phyloP scores from a whole-genome alignment of 352 stramenopile genomes.

The Phytophthora niederhauseri region DNA sequence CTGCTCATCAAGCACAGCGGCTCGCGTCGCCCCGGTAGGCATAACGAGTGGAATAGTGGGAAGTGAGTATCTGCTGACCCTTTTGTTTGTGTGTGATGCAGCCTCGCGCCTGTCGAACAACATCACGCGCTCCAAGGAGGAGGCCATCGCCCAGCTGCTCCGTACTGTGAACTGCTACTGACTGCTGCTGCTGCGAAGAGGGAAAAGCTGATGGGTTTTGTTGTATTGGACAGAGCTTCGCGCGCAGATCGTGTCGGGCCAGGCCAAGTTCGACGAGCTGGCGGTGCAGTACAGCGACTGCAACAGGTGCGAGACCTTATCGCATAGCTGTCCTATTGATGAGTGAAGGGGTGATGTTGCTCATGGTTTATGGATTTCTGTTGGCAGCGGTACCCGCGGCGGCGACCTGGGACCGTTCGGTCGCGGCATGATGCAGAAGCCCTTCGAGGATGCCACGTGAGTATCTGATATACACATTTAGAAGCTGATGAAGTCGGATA shows the following conservation, averaged over 20 bases:
- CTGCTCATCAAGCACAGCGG: slow-evolving; percentile 96
- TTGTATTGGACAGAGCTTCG: slow-evolving; percentile 54
- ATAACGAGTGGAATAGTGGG: background rate
- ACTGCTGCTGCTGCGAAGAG: background rate
- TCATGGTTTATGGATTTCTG: background rate
- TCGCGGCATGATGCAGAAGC: slow-evolving; percentile 92
- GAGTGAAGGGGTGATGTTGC: background rate
- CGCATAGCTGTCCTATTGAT: background rate
- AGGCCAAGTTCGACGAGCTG: slow-evolving; percentile 83
- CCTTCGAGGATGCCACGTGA: slow-evolving; percentile 90
- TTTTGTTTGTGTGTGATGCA: slow-evolving; percentile 23
- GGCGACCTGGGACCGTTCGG: slow-evolving; percentile 93
- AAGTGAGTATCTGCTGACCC: background rate
- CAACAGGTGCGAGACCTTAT: slow-evolving; percentile 46
- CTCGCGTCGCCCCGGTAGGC: slow-evolving; percentile 78
- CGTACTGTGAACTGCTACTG: slow-evolving; percentile 23
- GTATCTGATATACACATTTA: background rate
- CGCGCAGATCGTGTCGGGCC: slow-evolving; percentile 76
- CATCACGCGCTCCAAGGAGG: slow-evolving; percentile 92
- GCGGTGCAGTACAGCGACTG: slow-evolving; percentile 87
- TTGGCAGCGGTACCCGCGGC: slow-evolving; percentile 65
- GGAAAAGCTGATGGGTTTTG: background rate
- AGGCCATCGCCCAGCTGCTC: slow-evolving; percentile 89
- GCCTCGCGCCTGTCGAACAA: slow-evolving; percentile 89
- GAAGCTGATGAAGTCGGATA: too few relatives aligned